These are phyloP conservation scores for Cyberlindnera euphorbiae DNA, from an alignment of 805 yeast genomes.

Conservation along the genomic window DNA sequence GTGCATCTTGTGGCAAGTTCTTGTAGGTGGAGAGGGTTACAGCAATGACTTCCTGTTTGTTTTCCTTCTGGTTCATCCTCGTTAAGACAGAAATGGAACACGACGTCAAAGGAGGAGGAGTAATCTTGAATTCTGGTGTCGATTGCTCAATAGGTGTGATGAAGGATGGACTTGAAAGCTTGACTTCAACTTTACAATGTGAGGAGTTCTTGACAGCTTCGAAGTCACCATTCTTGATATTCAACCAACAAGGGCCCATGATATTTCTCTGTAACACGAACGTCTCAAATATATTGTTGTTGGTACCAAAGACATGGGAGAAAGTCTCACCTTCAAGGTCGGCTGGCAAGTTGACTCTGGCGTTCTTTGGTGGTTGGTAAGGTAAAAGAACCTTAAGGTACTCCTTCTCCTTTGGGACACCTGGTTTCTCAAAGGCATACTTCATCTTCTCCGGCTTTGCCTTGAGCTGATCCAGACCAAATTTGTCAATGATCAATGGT, in stretches of 20 bases:
- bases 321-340: slow-evolving; percentile 74
- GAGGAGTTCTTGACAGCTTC: slow-evolving; percentile 55
- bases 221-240: slow-evolving; percentile 61
- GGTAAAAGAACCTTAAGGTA: slow-evolving; percentile 80
- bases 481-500: slow-evolving; percentile 57
- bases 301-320: slow-evolving; percentile 73
- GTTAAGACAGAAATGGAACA: slow-evolving; percentile 79
- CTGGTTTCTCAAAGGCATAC: slow-evolving; percentile 85
- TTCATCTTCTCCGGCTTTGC: slow-evolving; percentile 70
- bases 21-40: slow-evolving; percentile 71
- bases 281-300: slow-evolving; percentile 70
- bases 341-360: slow-evolving; percentile 46
- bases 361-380: slow-evolving; percentile 55
- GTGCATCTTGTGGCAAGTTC: slow-evolving; percentile 68
- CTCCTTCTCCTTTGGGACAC: slow-evolving; percentile 72
- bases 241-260: slow-evolving; percentile 98
- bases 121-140: slow-evolving; percentile 30
- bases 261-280: slow-evolving; percentile 77
- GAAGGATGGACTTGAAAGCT: slow-evolving; percentile 43
- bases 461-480: slow-evolving; percentile 55
- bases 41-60: slow-evolving; percentile 83
- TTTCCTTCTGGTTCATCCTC: slow-evolving; percentile 63
- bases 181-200: slow-evolving; percentile 76
- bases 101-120: slow-evolving; percentile 65
- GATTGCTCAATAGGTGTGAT: slow-evolving; percentile 45